Evolutionary conservation across 2,329 filamentous ascomycete species (phyloP), one percentile per base, ranked within the genome.

Genomic region (Diaporthe ilicicola): DNA sequence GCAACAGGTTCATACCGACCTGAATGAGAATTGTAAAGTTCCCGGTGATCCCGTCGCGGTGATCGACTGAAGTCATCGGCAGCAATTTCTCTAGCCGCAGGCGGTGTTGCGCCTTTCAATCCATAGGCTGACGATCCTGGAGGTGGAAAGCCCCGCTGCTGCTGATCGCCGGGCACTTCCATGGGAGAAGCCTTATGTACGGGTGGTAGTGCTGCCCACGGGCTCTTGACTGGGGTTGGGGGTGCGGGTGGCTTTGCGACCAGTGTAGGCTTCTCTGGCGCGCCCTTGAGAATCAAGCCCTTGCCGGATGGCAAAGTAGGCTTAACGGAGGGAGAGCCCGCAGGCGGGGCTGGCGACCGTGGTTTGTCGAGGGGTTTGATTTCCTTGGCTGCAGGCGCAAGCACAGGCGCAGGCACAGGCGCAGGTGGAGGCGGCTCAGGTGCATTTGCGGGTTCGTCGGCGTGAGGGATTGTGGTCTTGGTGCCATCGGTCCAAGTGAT

Each of bases 1-100:
- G 88, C 85, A 4, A 95, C 95, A 19, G 95, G 94, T 79, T 98
- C 95, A 76, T 97, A 97, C 64, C 94, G 92, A 22, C 95, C 95
- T 67, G 94, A 97, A 69, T 97, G 93, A n/a, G 95, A 97, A 79
- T 98, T 98, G 83, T 91, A 98, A 0, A 98, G 85, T 80, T 98
- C 95, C 70, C 93, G 87, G 73, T 89, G 91, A 13, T 97, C 94
- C 76, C 93, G 89, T 91, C 93, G 97, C 42, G 91, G 89, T 66
- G 92, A 90, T 73, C 96, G 89, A 79, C 92, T 97, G 78, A 98
- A 98, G 75, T 97, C 95, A 80, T 98, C 96, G 0, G 95, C 93
- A 7, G 94, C 94, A 74, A 98, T 97, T 79, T 98, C 95, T 77
- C 94, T 94, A 0, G 92, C 87, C 24, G 85, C 85, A 22, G 85